A percentile compares a stretch with the other conserved stretches of the same genome.
These are phyloP conservation scores for Helianthus annuus DNA, from an alignment of 129 eudicot species.

Conservation along the genomic window DNA sequence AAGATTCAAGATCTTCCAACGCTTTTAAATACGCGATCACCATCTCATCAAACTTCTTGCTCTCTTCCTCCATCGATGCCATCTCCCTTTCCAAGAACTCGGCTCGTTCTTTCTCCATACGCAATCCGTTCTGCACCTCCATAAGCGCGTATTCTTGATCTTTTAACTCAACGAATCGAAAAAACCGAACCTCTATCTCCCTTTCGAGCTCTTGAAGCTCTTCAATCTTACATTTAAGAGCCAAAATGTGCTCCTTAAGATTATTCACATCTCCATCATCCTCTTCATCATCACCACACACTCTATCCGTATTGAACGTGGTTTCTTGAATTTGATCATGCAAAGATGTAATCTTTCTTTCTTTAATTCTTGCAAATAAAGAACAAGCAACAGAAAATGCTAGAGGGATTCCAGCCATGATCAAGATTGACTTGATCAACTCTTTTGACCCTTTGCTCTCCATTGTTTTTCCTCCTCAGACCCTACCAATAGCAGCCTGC, in stretches of 20 bases:
- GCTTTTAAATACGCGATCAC: constrained; percentile 38
- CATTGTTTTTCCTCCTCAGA: constrained; percentile 25
- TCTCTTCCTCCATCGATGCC: constrained; percentile 43
- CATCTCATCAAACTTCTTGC: constrained; percentile 52
- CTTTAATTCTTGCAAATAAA: constrained; percentile 30
- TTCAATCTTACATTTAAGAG: constrained; percentile 39
- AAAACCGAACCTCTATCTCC: constrained; percentile 41
- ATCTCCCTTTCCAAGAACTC: constrained; percentile 57
- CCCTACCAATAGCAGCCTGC: too few species aligned
- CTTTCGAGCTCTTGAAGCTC: constrained; percentile 49
- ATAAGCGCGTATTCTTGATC: constrained; percentile 50
- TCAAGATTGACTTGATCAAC: constrained; percentile 46
- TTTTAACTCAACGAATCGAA: constrained; percentile 44
- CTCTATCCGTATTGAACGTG: not conserved
- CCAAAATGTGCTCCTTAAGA: constrained; percentile 38
- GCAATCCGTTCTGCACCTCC: constrained; percentile 44
- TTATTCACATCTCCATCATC: constrained; percentile 1
- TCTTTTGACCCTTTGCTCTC: constrained; percentile 50
- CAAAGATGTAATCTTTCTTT: constrained; percentile 25
- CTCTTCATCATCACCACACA: not conserved
- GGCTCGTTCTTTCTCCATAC: constrained; percentile 44
- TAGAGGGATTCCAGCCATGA: constrained; percentile 65
- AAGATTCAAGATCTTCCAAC: constrained; percentile 40
- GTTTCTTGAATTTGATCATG: constrained; percentile 20
- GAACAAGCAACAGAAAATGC: constrained; percentile 60